Percentiles rank a stretch among this genome's conserved stretches.
phyloP scores from a whole-genome alignment of 2,329 filamentous ascomycete species.

The Cercospora brassicicola region DNA sequence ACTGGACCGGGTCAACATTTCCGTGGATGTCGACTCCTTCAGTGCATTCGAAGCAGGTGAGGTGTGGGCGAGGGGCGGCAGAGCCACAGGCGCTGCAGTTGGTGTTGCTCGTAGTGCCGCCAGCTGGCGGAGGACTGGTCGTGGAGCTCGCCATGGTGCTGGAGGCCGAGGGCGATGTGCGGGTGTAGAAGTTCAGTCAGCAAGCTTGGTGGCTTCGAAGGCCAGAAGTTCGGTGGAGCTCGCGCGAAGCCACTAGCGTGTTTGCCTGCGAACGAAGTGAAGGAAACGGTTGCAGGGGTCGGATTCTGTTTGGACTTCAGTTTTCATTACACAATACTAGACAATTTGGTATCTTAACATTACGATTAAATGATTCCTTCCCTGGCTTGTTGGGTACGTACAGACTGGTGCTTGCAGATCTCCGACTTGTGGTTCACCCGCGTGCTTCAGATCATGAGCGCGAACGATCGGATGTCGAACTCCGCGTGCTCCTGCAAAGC shows the following conservation, averaged over 20 bases:
- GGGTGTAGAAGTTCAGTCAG: neutral
- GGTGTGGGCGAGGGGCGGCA: neutral
- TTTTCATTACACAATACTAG: neutral
- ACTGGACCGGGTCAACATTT: no score
- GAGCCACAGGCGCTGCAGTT: neutral
- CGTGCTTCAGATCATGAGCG: constrained; percentile 13
- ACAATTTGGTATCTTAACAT: neutral
- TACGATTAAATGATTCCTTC: neutral
- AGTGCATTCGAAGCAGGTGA: neutral
- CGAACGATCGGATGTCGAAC: constrained; percentile 15
- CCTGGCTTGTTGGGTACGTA: neutral
- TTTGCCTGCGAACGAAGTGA: neutral
- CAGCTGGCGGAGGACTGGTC: neutral
- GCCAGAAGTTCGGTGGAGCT: neutral
- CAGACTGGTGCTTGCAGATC: neutral
- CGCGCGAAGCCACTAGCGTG: neutral
- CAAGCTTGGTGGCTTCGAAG: neutral
- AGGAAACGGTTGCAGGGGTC: neutral
- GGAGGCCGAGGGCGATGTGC: neutral
- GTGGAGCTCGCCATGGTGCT: neutral
- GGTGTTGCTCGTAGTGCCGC: neutral
- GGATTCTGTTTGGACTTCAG: neutral
- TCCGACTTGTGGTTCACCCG: neutral
- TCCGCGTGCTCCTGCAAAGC: constrained; percentile 11
- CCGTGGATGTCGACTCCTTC: neutral